Conservation (phyloP, 129 eudicot species). For the Silybum marianum region DNA sequence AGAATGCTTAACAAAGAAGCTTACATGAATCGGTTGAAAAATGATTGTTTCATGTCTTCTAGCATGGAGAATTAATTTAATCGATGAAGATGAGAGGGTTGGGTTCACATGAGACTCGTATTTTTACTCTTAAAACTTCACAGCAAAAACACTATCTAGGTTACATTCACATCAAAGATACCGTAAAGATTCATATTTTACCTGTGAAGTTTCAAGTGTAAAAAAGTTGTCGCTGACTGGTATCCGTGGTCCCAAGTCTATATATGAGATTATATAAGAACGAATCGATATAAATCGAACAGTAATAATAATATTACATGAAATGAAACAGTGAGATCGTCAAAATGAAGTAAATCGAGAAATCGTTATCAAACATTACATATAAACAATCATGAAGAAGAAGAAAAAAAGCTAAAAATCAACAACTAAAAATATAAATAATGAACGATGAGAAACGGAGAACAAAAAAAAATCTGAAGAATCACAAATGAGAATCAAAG, state of each 20-base stretch:
- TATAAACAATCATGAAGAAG: conserved; percentile 14
- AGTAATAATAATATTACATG: background rate
- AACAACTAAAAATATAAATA: conserved; percentile 25
- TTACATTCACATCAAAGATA: too few relatives aligned
- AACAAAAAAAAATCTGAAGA: conserved; percentile 8
- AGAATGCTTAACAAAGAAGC: background rate
- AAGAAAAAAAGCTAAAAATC: conserved; percentile 10
- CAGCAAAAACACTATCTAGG: too few relatives aligned
- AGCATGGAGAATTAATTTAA: background rate
- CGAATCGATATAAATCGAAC: background rate
- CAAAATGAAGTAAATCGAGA: background rate
- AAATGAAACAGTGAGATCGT: background rate
- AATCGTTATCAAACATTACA: conserved; percentile 1
- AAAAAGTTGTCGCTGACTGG: too few relatives aligned
- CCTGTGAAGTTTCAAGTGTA: too few relatives aligned
- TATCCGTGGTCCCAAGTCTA: too few relatives aligned
- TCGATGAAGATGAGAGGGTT: background rate
- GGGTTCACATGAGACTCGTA: too few relatives aligned
- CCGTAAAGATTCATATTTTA: too few relatives aligned
- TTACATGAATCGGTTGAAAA: background rate
- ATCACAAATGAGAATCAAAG: conserved; percentile 18
- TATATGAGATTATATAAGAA: background rate
- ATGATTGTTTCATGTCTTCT: background rate
- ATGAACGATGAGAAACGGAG: conserved; percentile 22
- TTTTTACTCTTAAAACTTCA: too few relatives aligned